A percentile compares a stretch with the other conserved stretches of the same genome.
Conservation (phyloP, 2,329 filamentous ascomycete species). For the Calonectria henricotiae region DNA sequence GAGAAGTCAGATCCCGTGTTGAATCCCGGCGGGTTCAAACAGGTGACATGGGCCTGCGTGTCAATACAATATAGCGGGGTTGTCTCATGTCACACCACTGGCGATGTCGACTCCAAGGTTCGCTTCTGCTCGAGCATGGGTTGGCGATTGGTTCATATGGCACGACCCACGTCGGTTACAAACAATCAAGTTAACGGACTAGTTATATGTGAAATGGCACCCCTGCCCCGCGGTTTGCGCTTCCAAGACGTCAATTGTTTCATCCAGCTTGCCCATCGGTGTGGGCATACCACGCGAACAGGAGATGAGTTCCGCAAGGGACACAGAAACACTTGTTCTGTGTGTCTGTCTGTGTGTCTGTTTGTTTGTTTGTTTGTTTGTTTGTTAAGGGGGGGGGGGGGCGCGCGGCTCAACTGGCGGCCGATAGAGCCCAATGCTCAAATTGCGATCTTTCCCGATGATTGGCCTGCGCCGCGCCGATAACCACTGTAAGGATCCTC, state of each 20-base stretch:
- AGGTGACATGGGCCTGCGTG: constrained; percentile 43
- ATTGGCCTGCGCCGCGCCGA: constrained; percentile 42
- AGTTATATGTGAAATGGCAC: constrained; percentile 19
- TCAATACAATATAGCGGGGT: constrained; percentile 39
- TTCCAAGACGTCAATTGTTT: constrained; percentile 14
- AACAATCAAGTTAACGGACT: constrained; percentile 1
- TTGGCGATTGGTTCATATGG: constrained; percentile 39
- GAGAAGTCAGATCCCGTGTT: constrained; percentile 30
- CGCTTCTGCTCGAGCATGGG: constrained; percentile 35
- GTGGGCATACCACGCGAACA: neutral
- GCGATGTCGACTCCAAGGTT: constrained; percentile 27
- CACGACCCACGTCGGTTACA: constrained; percentile 16
- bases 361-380: too few species aligned
- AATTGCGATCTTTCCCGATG: constrained; percentile 37
- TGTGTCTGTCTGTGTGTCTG: neutral
- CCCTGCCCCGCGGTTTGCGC: neutral
- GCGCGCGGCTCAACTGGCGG: constrained; percentile 46
- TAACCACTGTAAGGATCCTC: constrained; percentile 35
- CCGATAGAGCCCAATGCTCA: constrained; percentile 36
- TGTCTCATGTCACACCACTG: constrained; percentile 43
- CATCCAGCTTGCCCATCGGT: neutral
- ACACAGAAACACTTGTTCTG: constrained; percentile 9
- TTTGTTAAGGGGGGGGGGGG: neutral
- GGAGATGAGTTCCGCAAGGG: neutral
- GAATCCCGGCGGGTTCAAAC: constrained; percentile 26